These are phyloP conservation scores for Crithidia acanthocephali DNA, from an alignment of 208 protist species.

Conservation along the genomic window DNA sequence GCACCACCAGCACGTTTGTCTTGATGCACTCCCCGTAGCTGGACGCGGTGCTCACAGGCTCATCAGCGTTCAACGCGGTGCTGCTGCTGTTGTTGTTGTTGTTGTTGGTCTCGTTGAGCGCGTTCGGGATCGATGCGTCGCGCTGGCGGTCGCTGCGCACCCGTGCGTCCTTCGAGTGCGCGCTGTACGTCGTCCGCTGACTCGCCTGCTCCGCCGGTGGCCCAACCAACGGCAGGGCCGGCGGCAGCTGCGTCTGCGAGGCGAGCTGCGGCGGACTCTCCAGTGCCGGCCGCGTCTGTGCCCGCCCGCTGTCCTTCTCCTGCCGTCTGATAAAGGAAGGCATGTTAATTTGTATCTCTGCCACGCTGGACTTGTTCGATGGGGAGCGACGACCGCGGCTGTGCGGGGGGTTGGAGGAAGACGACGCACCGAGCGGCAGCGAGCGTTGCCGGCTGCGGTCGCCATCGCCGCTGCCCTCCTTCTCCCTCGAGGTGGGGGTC, in stretches of 20 bases:
- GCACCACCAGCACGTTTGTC: conserved; percentile 8
- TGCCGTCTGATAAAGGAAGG: conserved; percentile 6
- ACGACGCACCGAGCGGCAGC: too few species aligned
- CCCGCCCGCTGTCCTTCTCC: background rate
- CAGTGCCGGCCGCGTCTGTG: too few species aligned
- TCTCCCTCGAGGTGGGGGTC: background rate
- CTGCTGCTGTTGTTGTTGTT: conserved; percentile 1
- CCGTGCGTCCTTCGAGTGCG: conserved; percentile 4
- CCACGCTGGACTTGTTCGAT: background rate
- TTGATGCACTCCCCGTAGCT: conserved; percentile 26
- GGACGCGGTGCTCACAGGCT: conserved; percentile 1
- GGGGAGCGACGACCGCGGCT: background rate
- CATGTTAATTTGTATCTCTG: conserved; percentile 9
- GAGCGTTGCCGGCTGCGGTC: background rate
- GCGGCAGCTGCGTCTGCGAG: conserved; percentile 8
- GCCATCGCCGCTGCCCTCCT: background rate
- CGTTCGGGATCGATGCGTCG: background rate
- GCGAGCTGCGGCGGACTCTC: background rate
- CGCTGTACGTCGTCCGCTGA: background rate
- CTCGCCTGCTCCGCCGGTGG: too few species aligned
- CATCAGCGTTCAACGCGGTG: background rate
- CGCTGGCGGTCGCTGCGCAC: background rate
- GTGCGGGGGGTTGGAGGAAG: background rate
- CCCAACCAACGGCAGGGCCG: background rate
- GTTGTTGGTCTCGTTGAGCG: background rate